Base-by-base conservation (phyloP, 169 alveolate genomes). In the Plasmodium gonderi region DNA sequence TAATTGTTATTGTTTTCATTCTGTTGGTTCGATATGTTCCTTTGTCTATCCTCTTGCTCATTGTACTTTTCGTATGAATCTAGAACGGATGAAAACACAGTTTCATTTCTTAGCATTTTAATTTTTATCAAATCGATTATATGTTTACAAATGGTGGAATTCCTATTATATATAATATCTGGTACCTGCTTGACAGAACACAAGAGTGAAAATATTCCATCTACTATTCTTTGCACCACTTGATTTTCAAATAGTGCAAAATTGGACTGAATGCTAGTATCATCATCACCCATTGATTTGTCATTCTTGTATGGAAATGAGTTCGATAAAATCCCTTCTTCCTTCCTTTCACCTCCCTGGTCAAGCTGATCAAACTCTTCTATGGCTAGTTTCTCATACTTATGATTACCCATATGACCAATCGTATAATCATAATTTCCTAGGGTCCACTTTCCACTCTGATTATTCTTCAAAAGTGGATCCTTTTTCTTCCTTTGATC, bases 21-120 rank as follows among this genome's bases (percentile, higher is more conserved):
- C 64, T 79, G 31, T 31, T 77, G 89, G 17, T 89, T 74, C 65
- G 91, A 90, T 47, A 91, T 64, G 69, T 91, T 93, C 45, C 79
- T 83, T 36, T 76, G 72, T 78, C 91, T 91, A 68, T 95, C 93
- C 72, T 91, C 78, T 29, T 82, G 68, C 8, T 80, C 75, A 78
- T 94, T 60, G 74, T 95, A 96, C 74, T 93, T 81, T 81, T 94
- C 91, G 76, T 65, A 92, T 65, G 78, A 44, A 51, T 49, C 93
- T 64, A 91, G 77, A 26, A 49, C 95, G 36, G 36, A 51, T 72
- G 85, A 79, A 38, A 76, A 64, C n/a, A 92, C 76, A 26, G 54
- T 36, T 47, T 89, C 68, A 12, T 89, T 65, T 80, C 29, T 67
- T 69, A 79, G 42, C 89, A 79, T 68, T 14, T 89, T 75, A 44